Percentiles rank a stretch among this genome's conserved stretches.
Evolutionary conservation across 768 basidiomycete species (phyloP).

Genomic region (Serendipita sp.): DNA sequence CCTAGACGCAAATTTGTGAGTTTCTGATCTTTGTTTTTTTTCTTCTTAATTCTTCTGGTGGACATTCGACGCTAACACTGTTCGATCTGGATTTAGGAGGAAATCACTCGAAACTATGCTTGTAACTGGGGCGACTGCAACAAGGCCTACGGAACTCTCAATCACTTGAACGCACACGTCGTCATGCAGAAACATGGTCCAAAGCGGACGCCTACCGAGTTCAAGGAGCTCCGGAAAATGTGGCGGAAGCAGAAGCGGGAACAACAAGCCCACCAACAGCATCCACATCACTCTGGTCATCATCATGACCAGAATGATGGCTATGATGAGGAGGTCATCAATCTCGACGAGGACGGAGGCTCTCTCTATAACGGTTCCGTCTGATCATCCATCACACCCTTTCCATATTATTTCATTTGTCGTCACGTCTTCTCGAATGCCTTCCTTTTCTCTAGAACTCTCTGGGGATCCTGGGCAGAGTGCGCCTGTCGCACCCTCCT

Average conservation of each 20-base stretch:
- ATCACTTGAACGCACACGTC: slow-evolving; percentile 95
- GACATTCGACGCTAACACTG: not conserved
- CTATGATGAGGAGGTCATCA: not conserved
- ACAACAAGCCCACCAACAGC: not conserved
- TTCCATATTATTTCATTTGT: too few relatives aligned
- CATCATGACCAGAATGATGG: not conserved
- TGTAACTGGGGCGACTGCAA: slow-evolving; percentile 26
- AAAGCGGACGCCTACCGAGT: slow-evolving; percentile 70
- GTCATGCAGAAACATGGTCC: slow-evolving; percentile 95
- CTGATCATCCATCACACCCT: not conserved
- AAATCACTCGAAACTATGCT: slow-evolving; percentile 4
- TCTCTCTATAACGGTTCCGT: not conserved
- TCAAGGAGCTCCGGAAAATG: slow-evolving; percentile 91
- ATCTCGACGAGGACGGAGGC: not conserved
- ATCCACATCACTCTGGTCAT: not conserved
- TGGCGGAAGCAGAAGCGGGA: slow-evolving; percentile 94
- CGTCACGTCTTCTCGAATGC: not conserved
- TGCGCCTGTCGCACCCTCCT: too few relatives aligned
- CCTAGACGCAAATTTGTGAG: not conserved
- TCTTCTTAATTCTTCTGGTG: not conserved
- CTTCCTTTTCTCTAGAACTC: not conserved
- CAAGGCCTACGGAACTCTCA: slow-evolving; percentile 87
- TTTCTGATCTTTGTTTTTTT: not conserved
- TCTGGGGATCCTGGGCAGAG: too few relatives aligned
- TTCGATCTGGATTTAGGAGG: not conserved